Base-by-base conservation (phyloP, 2,329 filamentous ascomycete genomes). In the Aspergillus neotritici region DNA sequence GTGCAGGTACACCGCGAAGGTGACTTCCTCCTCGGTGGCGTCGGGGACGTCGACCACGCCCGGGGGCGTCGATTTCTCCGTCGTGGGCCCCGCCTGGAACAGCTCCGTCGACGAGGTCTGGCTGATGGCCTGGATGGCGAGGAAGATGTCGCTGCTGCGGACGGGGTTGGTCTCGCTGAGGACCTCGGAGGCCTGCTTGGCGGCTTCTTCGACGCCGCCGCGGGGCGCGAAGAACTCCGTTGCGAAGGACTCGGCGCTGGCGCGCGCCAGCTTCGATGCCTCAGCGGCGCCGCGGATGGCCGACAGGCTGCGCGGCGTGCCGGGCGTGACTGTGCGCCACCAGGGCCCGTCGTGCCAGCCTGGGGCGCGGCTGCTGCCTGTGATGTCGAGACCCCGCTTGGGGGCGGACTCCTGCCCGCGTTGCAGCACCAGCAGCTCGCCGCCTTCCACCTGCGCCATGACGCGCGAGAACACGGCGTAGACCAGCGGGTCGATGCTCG, bases 361-460 rank as follows among this genome's bases (percentile, higher is more conserved):
- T 37, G 85, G 75, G 12, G 58, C 61, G 6, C 60, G 61, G 9
- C 47, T 55, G 16, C 53, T 56, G 16, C 60, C 55, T 17, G 56
- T 57, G 16, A 63, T 57, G 16, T 65, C 61, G 2, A 81, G 80
- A 33, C 77, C 77, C 34, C 83, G 79, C 35, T 82, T 82, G 25
- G 80, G 82, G 36, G 83, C 79, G 37, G 83, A 87, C 68, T 97
- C 93, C 48, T 88, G 86, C 14, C 93, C 93, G 31, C 90, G 86
- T 69, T 98, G 93, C 48, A 97, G 82, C 43, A 98, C 93, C 41
- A 97, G 77, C 13, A 98, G 76, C 59, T 97, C 93, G 43, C 93
- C 93, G 52, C 93, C 93, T 69, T 98, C 93, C 35, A 98, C 93
- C 70, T 98, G 93, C n/a, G 89, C 80, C 93, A 98, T 98, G 59